A percentile compares a stretch with the other conserved stretches of the same genome.
These are phyloP conservation scores for Aureobasidium lini DNA, from an alignment of 2,329 filamentous ascomycete species.

Conservation along the genomic window DNA sequence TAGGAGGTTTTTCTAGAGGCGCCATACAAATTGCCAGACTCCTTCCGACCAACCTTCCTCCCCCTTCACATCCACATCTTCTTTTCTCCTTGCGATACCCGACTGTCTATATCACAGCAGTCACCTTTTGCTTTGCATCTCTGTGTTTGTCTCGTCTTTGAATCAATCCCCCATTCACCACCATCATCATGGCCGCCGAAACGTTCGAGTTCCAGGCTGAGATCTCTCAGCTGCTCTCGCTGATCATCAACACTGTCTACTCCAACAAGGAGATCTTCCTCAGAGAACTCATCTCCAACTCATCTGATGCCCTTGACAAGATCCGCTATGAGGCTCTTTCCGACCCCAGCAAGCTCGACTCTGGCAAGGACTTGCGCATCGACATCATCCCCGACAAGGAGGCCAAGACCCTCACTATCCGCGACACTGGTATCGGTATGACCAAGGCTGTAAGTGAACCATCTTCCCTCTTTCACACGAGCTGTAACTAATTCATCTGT, in stretches of 20 bases:
- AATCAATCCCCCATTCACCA: slow-evolving; percentile 5
- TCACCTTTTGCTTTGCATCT: slow-evolving; percentile 9
- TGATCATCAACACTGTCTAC: slow-evolving; percentile 99
- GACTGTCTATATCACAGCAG: slow-evolving; percentile 7
- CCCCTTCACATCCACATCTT: background rate
- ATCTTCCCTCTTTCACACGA: slow-evolving; percentile 21
- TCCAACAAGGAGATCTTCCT: slow-evolving; percentile 99
- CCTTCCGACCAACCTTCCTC: background rate
- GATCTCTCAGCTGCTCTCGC: slow-evolving; percentile 98
- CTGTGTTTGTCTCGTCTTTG: slow-evolving; percentile 1
- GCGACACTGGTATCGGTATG: slow-evolving; percentile 98
- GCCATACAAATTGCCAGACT: slow-evolving; percentile 5
- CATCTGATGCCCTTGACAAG: slow-evolving; percentile 99
- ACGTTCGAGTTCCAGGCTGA: slow-evolving; percentile 99
- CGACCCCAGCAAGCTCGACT: slow-evolving; percentile 94
- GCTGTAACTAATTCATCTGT: slow-evolving; percentile 38
- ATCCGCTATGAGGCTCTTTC: slow-evolving; percentile 98
- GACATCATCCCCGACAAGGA: slow-evolving; percentile 98
- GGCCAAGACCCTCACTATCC: slow-evolving; percentile 94
- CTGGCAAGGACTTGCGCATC: slow-evolving; percentile 95
- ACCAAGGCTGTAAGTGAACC: slow-evolving; percentile 73
- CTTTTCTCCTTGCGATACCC: slow-evolving; percentile 12
- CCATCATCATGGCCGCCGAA: slow-evolving; percentile 68
- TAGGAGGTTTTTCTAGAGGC: background rate
- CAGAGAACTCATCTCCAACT: slow-evolving; percentile 96